Percentiles rank a stretch among this genome's conserved stretches.
Conservation (phyloP, 495 filamentous ascomycete species). For the Elasticomyces elasticus region DNA sequence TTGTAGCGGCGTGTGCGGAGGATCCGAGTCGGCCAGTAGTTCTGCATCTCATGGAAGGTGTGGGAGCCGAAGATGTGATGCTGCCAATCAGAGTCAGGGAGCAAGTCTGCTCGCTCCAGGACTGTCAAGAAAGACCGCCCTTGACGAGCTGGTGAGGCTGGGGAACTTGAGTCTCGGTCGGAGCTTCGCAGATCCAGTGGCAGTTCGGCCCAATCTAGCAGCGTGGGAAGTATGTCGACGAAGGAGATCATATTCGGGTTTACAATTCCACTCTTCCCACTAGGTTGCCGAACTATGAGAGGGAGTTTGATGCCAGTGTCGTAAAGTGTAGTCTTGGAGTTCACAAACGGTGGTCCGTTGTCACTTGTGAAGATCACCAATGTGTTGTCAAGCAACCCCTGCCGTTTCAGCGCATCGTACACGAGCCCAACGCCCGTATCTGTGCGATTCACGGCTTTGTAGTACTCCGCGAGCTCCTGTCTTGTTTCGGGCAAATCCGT, state of each 20-base stretch:
- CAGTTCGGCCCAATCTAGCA: slow-evolving; percentile 33
- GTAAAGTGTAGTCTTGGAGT: slow-evolving; percentile 41
- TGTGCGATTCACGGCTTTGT: slow-evolving; percentile 33
- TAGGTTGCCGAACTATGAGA: slow-evolving; percentile 33
- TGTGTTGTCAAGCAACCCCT: slow-evolving; percentile 31
- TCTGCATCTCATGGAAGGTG: slow-evolving; percentile 42
- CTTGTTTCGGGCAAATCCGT: slow-evolving; percentile 34
- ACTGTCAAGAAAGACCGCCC: slow-evolving; percentile 37
- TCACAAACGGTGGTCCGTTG: slow-evolving; percentile 41
- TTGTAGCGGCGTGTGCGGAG: slow-evolving; percentile 36
- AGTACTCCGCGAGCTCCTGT: slow-evolving; percentile 38
- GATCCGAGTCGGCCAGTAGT: slow-evolving; percentile 41
- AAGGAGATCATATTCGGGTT: slow-evolving; percentile 42
- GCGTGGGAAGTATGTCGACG: slow-evolving; percentile 38
- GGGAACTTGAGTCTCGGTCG: not conserved
- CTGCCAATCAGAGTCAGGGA: slow-evolving; percentile 20
- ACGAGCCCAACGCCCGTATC: slow-evolving; percentile 38
- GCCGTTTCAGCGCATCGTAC: slow-evolving; percentile 27
- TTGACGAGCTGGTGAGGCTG: slow-evolving; percentile 8
- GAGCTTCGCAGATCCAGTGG: not conserved
- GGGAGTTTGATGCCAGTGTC: slow-evolving; percentile 38
- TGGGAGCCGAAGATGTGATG: slow-evolving; percentile 37
- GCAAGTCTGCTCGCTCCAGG: slow-evolving; percentile 15
- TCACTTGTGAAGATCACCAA: slow-evolving; percentile 39
- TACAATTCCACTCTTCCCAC: slow-evolving; percentile 14